phyloP scores from a whole-genome alignment of 352 stramenopile species.

The Pythium coloratum region DNA sequence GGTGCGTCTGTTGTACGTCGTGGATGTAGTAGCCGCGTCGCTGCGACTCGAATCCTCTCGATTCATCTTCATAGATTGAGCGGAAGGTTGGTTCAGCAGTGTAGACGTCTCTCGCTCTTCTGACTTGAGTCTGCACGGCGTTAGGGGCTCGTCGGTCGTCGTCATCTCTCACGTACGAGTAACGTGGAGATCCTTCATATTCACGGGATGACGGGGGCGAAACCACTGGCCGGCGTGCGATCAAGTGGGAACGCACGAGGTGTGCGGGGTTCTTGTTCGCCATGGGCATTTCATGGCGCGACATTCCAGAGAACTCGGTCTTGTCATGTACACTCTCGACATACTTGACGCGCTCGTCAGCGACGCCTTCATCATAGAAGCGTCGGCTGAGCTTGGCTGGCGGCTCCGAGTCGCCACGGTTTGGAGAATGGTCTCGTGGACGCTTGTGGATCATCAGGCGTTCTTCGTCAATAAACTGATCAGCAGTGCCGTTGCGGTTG shows the following conservation, averaged over 20 bases:
- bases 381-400: conserved; percentile 4
- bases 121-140: not conserved
- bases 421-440: conserved; percentile 15
- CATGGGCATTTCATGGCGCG: conserved; percentile 4
- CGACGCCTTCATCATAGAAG: conserved; percentile 16
- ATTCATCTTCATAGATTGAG: conserved; percentile 1
- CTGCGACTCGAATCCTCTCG: conserved; percentile 2
- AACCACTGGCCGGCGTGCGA: not conserved
- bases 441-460: conserved; percentile 18
- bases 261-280: not conserved
- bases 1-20: conserved; percentile 3
- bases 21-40: conserved; percentile 6
- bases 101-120: not conserved
- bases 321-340: not conserved
- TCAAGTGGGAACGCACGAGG: not conserved
- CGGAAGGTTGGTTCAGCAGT: not conserved
- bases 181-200: not conserved
- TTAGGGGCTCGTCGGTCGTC: not conserved
- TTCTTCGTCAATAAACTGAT: conserved; percentile 13
- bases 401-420: not conserved
- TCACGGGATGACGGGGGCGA: not conserved
- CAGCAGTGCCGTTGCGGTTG: conserved; percentile 1
- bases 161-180: not conserved
- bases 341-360: conserved; percentile 5
- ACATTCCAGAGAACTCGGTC: not conserved